Percentiles rank a stretch among this genome's conserved stretches.
phyloP scores from a whole-genome alignment of 2,329 filamentous ascomycete species.

The Fusarium illudens region DNA sequence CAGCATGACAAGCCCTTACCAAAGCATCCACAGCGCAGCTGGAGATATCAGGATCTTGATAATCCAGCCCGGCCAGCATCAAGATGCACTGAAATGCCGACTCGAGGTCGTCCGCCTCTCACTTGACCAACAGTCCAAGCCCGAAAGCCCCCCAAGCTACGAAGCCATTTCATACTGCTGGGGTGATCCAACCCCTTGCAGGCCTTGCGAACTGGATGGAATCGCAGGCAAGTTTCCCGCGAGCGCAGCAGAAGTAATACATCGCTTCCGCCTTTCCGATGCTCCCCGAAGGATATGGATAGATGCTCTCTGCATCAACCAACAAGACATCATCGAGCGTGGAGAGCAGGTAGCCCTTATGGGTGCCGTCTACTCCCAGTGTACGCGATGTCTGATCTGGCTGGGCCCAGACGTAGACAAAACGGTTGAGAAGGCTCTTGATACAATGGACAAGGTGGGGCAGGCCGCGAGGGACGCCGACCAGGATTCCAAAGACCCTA shows the following conservation, averaged over 20 bases:
- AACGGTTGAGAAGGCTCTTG: not conserved
- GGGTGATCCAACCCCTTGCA: not conserved
- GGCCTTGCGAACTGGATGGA: not conserved
- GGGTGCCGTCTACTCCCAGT: not conserved
- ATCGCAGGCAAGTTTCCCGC: not conserved
- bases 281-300: not conserved
- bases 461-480: not conserved
- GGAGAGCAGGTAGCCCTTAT: not conserved
- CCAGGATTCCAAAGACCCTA: not conserved
- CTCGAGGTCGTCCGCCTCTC: not conserved
- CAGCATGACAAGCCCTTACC: not conserved
- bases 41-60: not conserved
- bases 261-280: not conserved
- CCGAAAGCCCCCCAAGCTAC: not conserved
- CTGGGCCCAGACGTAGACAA: not conserved
- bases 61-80: not conserved
- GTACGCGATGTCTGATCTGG: not conserved
- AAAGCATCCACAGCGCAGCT: not conserved
- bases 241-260: not conserved
- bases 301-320: not conserved
- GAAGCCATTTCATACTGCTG: not conserved
- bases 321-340: not conserved
- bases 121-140: not conserved
- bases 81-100: not conserved
- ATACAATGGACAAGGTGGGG: not conserved